Percentiles rank a stretch among this genome's conserved stretches.
phyloP scores from a whole-genome alignment of 441 rosid species.

The Arabidopsis lyrata region DNA sequence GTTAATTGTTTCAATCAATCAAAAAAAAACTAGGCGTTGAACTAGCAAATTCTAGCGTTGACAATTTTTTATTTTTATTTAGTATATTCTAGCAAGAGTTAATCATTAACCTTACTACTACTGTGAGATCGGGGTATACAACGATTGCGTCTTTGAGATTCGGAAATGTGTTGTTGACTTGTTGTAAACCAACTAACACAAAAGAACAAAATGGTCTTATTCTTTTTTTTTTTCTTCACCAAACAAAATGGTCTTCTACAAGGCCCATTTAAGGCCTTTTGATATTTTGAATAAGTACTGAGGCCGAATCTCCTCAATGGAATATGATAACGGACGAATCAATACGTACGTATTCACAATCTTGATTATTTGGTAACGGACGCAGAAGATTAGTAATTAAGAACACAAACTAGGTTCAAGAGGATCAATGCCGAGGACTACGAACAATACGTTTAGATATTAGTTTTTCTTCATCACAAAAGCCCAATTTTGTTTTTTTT shows the following conservation, averaged over 20 bases:
- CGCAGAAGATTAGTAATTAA: neutral
- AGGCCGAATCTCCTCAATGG: neutral
- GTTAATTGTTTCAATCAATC: neutral
- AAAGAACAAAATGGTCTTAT: no score
- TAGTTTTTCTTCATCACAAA: neutral
- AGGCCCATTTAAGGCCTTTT: constrained; percentile 7
- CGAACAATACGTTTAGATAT: neutral
- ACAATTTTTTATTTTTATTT: neutral
- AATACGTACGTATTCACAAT: neutral
- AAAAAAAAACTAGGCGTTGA: constrained; percentile 12
- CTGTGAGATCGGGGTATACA: neutral
- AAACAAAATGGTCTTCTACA: neutral
- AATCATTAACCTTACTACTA: neutral
- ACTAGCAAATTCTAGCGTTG: constrained; percentile 20
- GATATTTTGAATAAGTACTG: neutral
- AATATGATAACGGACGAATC: no score
- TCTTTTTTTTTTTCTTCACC: no score
- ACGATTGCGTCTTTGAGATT: neutral
- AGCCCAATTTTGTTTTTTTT: neutral
- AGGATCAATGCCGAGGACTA: neutral
- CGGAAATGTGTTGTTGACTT: neutral
- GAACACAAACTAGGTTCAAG: neutral
- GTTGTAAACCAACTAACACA: neutral
- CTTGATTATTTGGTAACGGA: neutral
- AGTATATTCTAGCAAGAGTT: neutral